Evolutionary conservation across 2,329 filamentous ascomycete genomes (phyloP), one percentile per base, ranked within the genome.

Genomic region (Nothopassalora personata): DNA sequence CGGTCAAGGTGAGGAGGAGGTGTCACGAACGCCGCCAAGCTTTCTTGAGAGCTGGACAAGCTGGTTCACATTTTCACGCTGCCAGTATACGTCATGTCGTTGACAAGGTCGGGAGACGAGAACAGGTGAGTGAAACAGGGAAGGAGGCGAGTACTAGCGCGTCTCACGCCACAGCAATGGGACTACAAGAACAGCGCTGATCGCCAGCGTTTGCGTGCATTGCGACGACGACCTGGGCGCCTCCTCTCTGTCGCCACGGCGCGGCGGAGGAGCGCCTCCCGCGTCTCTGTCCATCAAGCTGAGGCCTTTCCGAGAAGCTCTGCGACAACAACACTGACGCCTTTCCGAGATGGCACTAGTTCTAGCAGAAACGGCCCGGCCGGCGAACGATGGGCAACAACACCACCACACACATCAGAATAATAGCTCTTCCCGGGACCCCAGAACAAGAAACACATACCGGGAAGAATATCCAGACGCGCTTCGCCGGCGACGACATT

Each of bases 201-300:
- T 34, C 54, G 13, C 27, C 46, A 50, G 15, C 10, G 19, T 27
- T 31, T 28, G 9, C 27, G 18, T 51, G 27, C 30, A 18, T 7
- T n/a, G 39, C n/a, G 43, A 47, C n/a, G 43, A 47, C 19, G 33
- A 31, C 10, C 47, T 43, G 57, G 60, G 50, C 60, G 60, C 60
- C 57, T 58, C 57, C 51, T 59, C 53, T 56, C 54, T 59, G 59
- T 60, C 56, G 47, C 48, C 43, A 49, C 58, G 27, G 53, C 45
- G 36, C 45, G 31, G 23, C 48, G 53, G 61, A 59, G 63, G 61
- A 60, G 61, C 39, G 64, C 59, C 58, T 59, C 64, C 61, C 28
- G 34, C 52, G 51, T 45, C 54, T 53, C 48, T 54, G 30, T 53
- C 34, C 55, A 7, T 30, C 28, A 15, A 15, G 18, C n/a, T n/a